Evolutionary conservation across 257 asterid species (phyloP).

Genomic region (Coffea canephora): DNA sequence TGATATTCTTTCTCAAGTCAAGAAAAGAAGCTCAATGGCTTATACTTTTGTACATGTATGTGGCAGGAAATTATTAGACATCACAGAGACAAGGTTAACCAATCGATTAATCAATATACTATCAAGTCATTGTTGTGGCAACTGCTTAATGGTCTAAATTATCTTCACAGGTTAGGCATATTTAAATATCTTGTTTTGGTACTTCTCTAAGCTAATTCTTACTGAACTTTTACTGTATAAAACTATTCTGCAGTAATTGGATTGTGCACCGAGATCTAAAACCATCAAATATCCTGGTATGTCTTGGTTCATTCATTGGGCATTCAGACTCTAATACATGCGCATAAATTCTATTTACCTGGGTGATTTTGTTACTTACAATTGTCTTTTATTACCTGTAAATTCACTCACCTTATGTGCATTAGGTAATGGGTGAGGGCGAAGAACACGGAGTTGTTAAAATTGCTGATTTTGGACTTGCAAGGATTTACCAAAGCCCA

Average conservation of each 20-base stretch:
- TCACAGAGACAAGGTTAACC: constrained; percentile 97
- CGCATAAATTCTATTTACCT: neutral
- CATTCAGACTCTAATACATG: neutral
- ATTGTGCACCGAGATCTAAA: constrained; percentile 94
- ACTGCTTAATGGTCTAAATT: constrained; percentile 94
- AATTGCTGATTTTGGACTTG: constrained; percentile 98
- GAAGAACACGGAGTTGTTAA: constrained; percentile 97
- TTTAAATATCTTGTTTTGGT: neutral
- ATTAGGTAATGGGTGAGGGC: constrained; percentile 98
- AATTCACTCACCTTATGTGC: constrained; percentile 16
- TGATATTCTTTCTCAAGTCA: neutral
- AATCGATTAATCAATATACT: constrained; percentile 72
- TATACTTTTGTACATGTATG: constrained; percentile 16
- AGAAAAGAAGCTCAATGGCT: neutral
- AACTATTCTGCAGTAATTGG: constrained; percentile 79
- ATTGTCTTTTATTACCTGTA: neutral
- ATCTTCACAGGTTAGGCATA: constrained; percentile 80
- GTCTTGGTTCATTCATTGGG: neutral
- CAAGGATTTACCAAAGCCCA: constrained; percentile 95
- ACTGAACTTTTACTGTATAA: neutral
- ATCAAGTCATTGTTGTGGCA: constrained; percentile 93
- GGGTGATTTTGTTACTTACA: neutral
- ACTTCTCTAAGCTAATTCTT: neutral
- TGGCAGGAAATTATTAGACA: constrained; percentile 91
- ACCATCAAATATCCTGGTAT: constrained; percentile 96